Base-by-base conservation (phyloP, 2,329 filamentous ascomycete genomes). In the Calonectria ilicicola region DNA sequence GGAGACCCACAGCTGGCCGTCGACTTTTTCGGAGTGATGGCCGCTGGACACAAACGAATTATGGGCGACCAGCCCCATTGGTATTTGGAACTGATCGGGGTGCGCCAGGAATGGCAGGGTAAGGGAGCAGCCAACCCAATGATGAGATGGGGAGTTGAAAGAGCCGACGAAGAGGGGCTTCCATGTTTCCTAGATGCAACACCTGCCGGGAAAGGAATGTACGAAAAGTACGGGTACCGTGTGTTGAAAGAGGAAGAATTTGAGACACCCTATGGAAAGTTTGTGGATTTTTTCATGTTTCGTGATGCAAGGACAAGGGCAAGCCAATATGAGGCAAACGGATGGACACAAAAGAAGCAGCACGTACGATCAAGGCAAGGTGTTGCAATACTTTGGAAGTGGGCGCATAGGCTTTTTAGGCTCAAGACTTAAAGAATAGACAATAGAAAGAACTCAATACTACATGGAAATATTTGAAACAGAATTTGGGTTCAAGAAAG, bases 141-240 rank as follows among this genome's bases (percentile, higher is more conserved):
- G 26, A 75, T 91, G 46, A 78, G 80, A 29, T 91, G 87, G 87
- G 89, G 89, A 0, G 70, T 86, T 8, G 79, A 84, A 29, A 82
- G 80, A 72, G 87, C 87, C 1, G 88, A 90, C 75, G 81, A 79
- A 6, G 84, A 83, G 1, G 82, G 84, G 0, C 74, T 82, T 17
- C 84, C 86, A 53, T 83, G 85, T 12, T 91, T 87, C 78, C 79
- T 91, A 1, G 88, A 90, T 71, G 86, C 88, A 10, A 89, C 88
- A 56, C 84, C 83, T 0, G 84, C 83, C 19, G 89, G 87, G 2
- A 84, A 82, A 70, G 82, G 81, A 0, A 66, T 90, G 21, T 91
- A 91, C 80, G 78, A 83, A 70, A 86, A 83, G 73, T 82, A 86
- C 75, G 89, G 88, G 4, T 91, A 88, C 74, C 76, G 78, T 66